Conservation (phyloP, 1,139 yeast species). For the Blastobotrys ciferrii region DNA sequence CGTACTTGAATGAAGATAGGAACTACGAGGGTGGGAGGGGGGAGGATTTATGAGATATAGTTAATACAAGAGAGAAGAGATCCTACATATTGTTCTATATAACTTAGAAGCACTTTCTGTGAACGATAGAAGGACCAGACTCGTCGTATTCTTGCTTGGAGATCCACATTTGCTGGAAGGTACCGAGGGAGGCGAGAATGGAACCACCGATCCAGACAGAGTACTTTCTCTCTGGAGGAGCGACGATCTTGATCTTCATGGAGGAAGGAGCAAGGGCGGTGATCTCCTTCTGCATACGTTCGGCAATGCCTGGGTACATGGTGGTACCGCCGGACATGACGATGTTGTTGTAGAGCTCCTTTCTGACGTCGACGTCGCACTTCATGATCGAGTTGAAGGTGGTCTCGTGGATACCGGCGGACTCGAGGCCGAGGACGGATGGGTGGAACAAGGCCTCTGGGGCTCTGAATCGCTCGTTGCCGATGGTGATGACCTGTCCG, state of each 20-base stretch:
- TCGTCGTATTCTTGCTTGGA: conserved; percentile 98
- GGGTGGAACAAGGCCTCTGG: conserved; percentile 99
- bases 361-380: conserved; percentile 99
- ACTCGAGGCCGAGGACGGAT: conserved; percentile 93
- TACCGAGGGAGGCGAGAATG: conserved; percentile 94
- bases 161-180: conserved; percentile 97
- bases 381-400: conserved; percentile 98
- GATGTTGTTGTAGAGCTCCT: conserved; percentile 98
- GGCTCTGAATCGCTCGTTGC: conserved; percentile 99
- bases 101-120: conserved; percentile 98
- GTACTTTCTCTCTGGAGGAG: conserved; percentile 99
- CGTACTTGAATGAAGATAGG: too few relatives aligned
- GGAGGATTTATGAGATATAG: not conserved
- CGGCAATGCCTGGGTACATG: conserved; percentile 99
- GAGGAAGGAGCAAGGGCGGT: conserved; percentile 99
- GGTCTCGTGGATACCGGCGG: conserved; percentile 99
- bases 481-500: conserved; percentile 98
- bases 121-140: conserved; percentile 99
- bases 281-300: conserved; percentile 99
- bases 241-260: conserved; percentile 98
- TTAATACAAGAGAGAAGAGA: not conserved
- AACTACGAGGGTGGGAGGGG: too few relatives aligned
- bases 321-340: conserved; percentile 99
- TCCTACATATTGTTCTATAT: conserved; percentile 7
- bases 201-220: conserved; percentile 99